Evolutionary conservation across 2,329 filamentous ascomycete species (phyloP), one percentile per base, ranked within the genome.

Genomic region (Paecilomyces sp.): DNA sequence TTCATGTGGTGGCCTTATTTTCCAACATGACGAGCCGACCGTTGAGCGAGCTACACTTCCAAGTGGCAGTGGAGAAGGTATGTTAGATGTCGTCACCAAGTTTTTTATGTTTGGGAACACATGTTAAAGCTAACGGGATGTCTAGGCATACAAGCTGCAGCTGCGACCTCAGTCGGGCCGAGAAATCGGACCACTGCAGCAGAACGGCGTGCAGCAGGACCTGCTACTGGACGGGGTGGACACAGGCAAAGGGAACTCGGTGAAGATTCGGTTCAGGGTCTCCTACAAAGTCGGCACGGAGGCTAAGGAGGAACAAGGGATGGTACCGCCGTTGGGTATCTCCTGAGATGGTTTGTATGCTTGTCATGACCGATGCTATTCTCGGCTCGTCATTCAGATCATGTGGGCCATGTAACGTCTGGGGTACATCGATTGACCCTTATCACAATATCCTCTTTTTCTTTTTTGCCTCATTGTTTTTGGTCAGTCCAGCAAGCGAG

Each of bases 1-100:
- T 97, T 53, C 81, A 84, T 31, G 84, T 97, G 54, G 78, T 86
- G 3, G 90, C 92, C 63, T 82, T 84, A n/a, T 96, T 97, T 72
- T 92, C 91, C 18, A 99, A 96, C 72, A 88, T 85, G 61, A 89
- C 87, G 0, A 76, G 83, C 1, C 83, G 89, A 67, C 83, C 85
- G 0, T 83, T 99, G 24, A 83, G 84, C 2, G 89, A 95, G 64
- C 79, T 99, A 31, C 92, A 93, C 60, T 96, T 97, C 70, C 91
- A 96, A 74, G 82, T 96, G 47, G 94, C 94, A 2, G 93, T 97
- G 31, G 94, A 93, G 61, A 97, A 93, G 85, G 92, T 95, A 79
- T 65, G 75, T 63, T 31, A 47, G 41, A 47, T 47, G 41, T 47
- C 41, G 36, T 8, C 15, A 47, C 47, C 56, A 33, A 54, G 34